Evolutionary conservation across 2,329 filamentous ascomycete genomes (phyloP).

Genomic region (Orbilia javanica): DNA sequence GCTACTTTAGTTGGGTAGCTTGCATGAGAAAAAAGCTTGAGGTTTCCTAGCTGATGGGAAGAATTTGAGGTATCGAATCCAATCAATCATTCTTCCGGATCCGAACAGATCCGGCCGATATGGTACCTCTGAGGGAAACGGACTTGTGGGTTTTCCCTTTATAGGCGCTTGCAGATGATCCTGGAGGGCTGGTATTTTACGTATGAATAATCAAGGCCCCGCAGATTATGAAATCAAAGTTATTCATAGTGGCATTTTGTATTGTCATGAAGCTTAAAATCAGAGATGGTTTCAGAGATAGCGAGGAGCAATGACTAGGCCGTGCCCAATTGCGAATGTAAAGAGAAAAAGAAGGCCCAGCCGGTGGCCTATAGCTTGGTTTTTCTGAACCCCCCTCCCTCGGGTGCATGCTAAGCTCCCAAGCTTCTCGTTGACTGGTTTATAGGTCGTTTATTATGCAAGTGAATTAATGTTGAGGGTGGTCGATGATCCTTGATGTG

Average conservation of each 20-base stretch:
- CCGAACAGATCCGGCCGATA: constrained; percentile 48
- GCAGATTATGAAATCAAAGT: constrained; percentile 38
- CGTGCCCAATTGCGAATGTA: constrained; percentile 10
- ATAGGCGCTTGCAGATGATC: constrained; percentile 39
- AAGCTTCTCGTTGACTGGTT: constrained; percentile 32
- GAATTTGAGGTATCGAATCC: constrained; percentile 4
- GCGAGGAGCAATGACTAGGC: background rate
- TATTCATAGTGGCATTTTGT: background rate
- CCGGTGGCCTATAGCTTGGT: constrained; percentile 4
- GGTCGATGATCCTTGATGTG: constrained; percentile 40
- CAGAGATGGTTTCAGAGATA: constrained; percentile 11
- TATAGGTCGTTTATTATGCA: no score
- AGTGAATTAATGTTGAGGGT: background rate
- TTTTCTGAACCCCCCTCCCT: constrained; percentile 21
- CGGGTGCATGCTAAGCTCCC: constrained; percentile 3
- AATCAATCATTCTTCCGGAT: constrained; percentile 52
- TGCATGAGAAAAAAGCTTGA: constrained; percentile 15
- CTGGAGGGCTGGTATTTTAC: background rate
- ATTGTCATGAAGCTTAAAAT: constrained; percentile 5
- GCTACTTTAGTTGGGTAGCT: background rate
- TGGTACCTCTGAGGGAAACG: background rate
- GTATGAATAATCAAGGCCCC: constrained; percentile 35
- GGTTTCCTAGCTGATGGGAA: background rate
- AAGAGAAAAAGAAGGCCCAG: background rate
- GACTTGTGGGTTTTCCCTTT: constrained; percentile 40